These are phyloP conservation scores for Metschnikowia cerradonensis DNA, from an alignment of 805 yeast species.

Conservation along the genomic window DNA sequence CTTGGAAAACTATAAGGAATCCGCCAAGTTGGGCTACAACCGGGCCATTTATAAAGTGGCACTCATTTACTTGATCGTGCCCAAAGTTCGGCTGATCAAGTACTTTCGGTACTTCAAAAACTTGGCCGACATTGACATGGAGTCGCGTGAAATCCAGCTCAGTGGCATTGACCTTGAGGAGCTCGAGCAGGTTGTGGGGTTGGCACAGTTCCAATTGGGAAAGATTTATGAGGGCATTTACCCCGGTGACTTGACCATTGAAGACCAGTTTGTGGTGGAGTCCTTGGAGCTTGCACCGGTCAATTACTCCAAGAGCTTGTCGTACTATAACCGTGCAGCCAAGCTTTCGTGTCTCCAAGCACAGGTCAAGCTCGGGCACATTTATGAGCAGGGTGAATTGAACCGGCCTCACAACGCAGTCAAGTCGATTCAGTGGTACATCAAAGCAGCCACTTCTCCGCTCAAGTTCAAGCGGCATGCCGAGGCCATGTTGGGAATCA, in stretches of 20 bases:
- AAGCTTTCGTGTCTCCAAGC: constrained; percentile 37
- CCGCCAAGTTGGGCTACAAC: constrained; percentile 42
- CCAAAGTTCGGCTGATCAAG: constrained; percentile 31
- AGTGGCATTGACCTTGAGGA: constrained; percentile 39
- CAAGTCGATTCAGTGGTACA: constrained; percentile 44
- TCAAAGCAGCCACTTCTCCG: constrained; percentile 39
- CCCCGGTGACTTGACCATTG: constrained; percentile 38
- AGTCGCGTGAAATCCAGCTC: constrained; percentile 29
- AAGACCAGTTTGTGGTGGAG: constrained; percentile 33
- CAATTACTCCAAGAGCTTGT: constrained; percentile 39
- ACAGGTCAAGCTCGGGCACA: constrained; percentile 39
- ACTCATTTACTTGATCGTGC: constrained; percentile 32
- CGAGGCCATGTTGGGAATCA: constrained; percentile 43
- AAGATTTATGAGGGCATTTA: constrained; percentile 42
- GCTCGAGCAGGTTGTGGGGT: constrained; percentile 38
- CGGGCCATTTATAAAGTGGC: constrained; percentile 42
- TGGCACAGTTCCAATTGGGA: constrained; percentile 40
- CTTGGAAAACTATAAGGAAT: constrained; percentile 29
- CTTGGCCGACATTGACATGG: constrained; percentile 36
- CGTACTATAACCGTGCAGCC: constrained; percentile 41
- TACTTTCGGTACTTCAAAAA: constrained; percentile 34
- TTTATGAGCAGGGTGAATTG: constrained; percentile 42
- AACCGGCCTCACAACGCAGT: constrained; percentile 35
- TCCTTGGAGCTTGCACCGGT: constrained; percentile 38
- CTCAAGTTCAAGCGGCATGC: constrained; percentile 38